These are phyloP conservation scores for Monosporascus cannonballus DNA, from an alignment of 2,329 filamentous ascomycete genomes.

Conservation along the genomic window DNA sequence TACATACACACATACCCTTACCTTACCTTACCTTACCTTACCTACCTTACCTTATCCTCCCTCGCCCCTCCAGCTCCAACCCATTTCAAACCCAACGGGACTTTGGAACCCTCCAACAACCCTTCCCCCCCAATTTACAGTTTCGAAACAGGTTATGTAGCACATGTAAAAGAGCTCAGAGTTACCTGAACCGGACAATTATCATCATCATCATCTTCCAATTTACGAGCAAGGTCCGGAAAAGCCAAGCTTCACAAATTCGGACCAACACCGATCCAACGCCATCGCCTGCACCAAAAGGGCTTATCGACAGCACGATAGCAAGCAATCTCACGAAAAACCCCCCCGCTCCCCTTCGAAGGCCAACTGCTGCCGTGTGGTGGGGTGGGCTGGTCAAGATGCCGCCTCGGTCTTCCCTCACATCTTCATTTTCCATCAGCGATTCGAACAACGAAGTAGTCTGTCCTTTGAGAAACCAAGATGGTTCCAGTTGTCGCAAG, in stretches of 20 bases:
- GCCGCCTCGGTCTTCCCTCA: constrained; percentile 83
- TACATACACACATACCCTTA: too few species aligned
- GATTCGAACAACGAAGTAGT: constrained; percentile 95
- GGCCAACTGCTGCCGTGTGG: constrained; percentile 38
- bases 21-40: too few species aligned
- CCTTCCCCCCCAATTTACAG: constrained; percentile 12
- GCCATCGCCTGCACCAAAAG: not conserved
- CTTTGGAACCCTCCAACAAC: constrained; percentile 5
- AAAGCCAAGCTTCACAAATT: constrained; percentile 14
- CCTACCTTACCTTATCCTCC: too few species aligned
- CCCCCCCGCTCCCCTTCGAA: constrained; percentile 30
- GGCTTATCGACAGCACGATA: too few species aligned
- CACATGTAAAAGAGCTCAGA: constrained; percentile 33
- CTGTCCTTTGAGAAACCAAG: constrained; percentile 90
- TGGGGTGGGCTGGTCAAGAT: constrained; percentile 56
- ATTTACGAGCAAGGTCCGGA: not conserved
- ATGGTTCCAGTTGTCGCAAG: constrained; percentile 95
- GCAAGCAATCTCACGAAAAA: constrained; percentile 16
- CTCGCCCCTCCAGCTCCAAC: not conserved
- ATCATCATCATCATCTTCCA: constrained; percentile 5
- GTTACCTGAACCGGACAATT: constrained; percentile 24
- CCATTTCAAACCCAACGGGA: not conserved
- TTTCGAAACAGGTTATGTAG: constrained; percentile 40
- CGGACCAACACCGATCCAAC: constrained; percentile 10
- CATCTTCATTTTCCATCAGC: constrained; percentile 85